Evolutionary conservation across 129 eudicot genomes (phyloP), one percentile per base, ranked within the genome.

Genomic region (Solidago caesia): DNA sequence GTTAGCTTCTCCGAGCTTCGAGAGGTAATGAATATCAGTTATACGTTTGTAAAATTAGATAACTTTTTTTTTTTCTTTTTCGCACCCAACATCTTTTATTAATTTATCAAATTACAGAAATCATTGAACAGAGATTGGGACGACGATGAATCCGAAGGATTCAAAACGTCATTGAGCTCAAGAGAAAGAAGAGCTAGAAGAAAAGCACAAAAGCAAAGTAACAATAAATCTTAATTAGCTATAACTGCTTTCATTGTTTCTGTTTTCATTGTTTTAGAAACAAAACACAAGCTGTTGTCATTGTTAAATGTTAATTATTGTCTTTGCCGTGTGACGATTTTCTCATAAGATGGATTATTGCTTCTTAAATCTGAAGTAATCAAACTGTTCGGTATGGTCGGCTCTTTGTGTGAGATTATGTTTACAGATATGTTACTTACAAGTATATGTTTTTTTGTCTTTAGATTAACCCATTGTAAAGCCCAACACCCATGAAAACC

Each of bases 1-100:
- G 96, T 92, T 77, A 92, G 98, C 88, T 92, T 92, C 77, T 25
- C 74, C 70, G 96, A 92, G 77, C 84, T 89, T 62, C 82, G 96
- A 68, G 98, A 92, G 96, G 98, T 92, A 5, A 27, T 75, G 44
- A 48, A 41, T 41, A 43, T 70, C 71, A 9, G 0, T 8, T 53
- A 21, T 61, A 48, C 49, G 2, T 15, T 64, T n/a, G 33, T 26
- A 33, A 15, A 51, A 21, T 51, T 52, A 43, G 21, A 57, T 60
- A 46, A 5, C 11, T 46, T 46, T 5, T 46, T 46, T 46, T 5
- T 46, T 46, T 1, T 33, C 39, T 64, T 56, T 51, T 75, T 58
- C 0, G 12, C 49, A 29, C 64, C 7, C 39, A 4, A 43, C 11
- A 15, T 63, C 33, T 27, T 13, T 53, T 12, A 42, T n/a, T n/a